Evolutionary conservation across 805 yeast genomes (phyloP), one percentile per base, ranked within the genome.

Genomic region (Schwanniomyces vanrijiae): DNA sequence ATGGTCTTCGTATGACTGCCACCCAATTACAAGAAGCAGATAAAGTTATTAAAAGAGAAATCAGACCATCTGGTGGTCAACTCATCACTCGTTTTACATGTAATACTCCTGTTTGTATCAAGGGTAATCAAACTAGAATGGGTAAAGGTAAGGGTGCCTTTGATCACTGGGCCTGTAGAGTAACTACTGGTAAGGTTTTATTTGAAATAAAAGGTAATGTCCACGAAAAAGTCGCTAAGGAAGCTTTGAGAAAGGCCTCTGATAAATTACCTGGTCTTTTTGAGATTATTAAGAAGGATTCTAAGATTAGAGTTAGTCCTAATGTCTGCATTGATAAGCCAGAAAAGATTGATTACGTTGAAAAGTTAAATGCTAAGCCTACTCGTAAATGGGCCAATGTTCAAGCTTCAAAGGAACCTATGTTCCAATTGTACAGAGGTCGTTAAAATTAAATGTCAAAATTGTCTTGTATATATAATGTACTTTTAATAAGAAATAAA

Each of bases 81-180:
- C 73, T 90, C 45, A 84, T 86, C 78, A 84, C 92, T 56, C 81
- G 98, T 62, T 75, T 91, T 47, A 82, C 84, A 43, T 86, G 96
- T 19, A 86, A 88, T 64, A 79, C 90, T 45, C 94, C 98, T 0
- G 96, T 94, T 10, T 90, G 97, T 69, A 82, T 88, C 51, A 94
- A 94, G 73, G 99, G 99, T 73, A 94, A 94, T 67, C 97, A 94
- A 66, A 90, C 97, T 9, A 94, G 99, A 84, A 94, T 94, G 99
- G 99, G 99, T 76, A 94, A 94, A 69, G 99, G 99, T 75, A 94
- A 94, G 71, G 99, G 99, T 70, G 86, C 91, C 0, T 92, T 94
- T 64, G 96, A 90, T 60, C 94, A 90, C 73, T 94, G 98, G 98
- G 95, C 96, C 59, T 88, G 84, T 28, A 83, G 99, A 60, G 94